These are phyloP conservation scores for Cicer yamashitae DNA, from an alignment of 306 rosid genomes.

Conservation along the genomic window DNA sequence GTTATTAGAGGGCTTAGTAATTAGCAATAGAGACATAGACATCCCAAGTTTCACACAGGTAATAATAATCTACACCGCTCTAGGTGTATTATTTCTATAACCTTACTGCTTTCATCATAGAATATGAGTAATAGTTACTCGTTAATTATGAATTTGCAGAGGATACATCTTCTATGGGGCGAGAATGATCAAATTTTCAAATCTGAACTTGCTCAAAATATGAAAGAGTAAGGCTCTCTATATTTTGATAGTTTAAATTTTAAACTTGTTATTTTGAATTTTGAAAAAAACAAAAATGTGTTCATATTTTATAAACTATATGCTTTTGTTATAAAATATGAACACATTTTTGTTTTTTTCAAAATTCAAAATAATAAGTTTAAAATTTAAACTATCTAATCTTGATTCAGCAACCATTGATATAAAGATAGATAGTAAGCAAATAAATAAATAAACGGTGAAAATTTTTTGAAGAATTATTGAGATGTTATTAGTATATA, in stretches of 20 bases:
- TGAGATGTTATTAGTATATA: neutral
- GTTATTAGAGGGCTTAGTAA: slow-evolving; percentile 70
- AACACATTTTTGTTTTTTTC: no score
- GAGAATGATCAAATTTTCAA: slow-evolving; percentile 85
- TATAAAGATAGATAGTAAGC: no score
- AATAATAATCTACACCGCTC: neutral
- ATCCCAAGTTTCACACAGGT: slow-evolving; percentile 78
- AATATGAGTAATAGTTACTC: neutral
- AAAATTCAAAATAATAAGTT: no score
- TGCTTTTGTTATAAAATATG: no score
- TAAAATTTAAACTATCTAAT: no score
- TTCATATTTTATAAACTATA: no score
- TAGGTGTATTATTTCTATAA: neutral
- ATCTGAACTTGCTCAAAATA: slow-evolving; percentile 69
- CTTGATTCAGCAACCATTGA: no score
- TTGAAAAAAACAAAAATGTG: no score
- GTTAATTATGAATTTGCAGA: slow-evolving; percentile 45
- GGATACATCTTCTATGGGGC: slow-evolving; percentile 91
- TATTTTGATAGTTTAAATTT: no score
- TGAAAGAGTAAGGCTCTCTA: slow-evolving; percentile 71
- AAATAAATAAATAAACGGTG: no score
- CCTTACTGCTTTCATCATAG: neutral
- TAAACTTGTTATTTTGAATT: no score
- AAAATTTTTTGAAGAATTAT: no score
- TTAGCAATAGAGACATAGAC: slow-evolving; percentile 56